Conservation (phyloP, 73 alveolate genomes). For the Paramecium primaurelia region DNA sequence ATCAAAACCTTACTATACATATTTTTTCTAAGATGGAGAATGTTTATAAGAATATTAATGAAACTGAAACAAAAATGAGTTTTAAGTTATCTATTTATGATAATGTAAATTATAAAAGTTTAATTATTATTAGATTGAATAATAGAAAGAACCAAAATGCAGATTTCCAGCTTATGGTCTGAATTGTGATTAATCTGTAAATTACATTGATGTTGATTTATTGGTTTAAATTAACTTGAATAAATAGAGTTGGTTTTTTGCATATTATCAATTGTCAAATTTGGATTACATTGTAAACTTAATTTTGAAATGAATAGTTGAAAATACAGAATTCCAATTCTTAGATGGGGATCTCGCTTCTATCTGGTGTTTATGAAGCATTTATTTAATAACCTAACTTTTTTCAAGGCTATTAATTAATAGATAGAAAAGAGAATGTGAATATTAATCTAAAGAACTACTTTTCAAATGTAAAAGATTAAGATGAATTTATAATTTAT, state of each 20-base stretch:
- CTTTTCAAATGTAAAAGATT: not conserved
- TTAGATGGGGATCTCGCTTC: not conserved
- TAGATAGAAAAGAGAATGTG: not conserved
- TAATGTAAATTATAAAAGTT: not conserved
- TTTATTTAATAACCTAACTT: not conserved
- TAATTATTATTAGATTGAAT: not conserved
- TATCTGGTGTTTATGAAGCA: not conserved
- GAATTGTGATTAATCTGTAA: not conserved
- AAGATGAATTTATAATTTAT: not conserved
- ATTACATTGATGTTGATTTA: not conserved
- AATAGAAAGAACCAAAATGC: not conserved
- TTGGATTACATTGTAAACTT: not conserved
- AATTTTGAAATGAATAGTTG: not conserved
- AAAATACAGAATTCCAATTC: not conserved
- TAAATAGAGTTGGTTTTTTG: not conserved
- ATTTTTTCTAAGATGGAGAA: not conserved
- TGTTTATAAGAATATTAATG: not conserved
- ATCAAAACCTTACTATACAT: not conserved
- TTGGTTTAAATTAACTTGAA: not conserved
- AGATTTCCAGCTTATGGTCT: not conserved
- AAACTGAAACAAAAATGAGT: not conserved
- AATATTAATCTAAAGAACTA: not conserved
- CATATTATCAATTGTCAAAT: not conserved
- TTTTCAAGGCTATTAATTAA: not conserved
- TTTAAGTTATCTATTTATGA: not conserved